Evolutionary conservation across 2,329 filamentous ascomycete species (phyloP), one percentile per base, ranked within the genome.

Genomic region (Verticillium isaacii): DNA sequence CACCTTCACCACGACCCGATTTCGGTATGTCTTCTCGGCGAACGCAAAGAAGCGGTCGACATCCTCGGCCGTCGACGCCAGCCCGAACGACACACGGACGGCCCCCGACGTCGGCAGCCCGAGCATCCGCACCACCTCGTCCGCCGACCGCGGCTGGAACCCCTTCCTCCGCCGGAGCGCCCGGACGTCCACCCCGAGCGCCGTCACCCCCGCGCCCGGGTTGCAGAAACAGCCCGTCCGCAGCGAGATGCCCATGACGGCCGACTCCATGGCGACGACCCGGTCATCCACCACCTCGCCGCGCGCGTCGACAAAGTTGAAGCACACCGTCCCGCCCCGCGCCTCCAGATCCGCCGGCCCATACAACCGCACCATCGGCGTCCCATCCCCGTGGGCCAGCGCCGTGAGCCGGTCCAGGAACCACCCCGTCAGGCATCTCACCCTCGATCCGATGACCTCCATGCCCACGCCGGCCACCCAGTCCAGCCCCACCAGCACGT

Each of bases 211-310:
- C 0, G 69, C 76, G 3, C 77, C 76, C 0, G 77, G 77, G 45
- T 79, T 78, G 63, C 77, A 78, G 64, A 78, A 78, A 56, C 77
- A 79, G 4, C 77, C 77, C 1, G 75, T 78, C 12, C 76, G 69
- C 9, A 79, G 62, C 6, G 75, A 77, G 32, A 79, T 78, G 52
- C 66, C 67, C 0, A 67, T 70, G 0, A 65, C 68, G 0, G 75
- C 68, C 0, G 75, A 73, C 63, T 73, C 76, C 2, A 58, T 50
- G 0, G 68, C 75, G 1, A 79, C 72, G 1, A 77, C 58, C 17
- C 75, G 69, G 60, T 77, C 74, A 55, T 78, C 76, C 0, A 78
- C 68, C 2, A 75, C 54, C 2, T 63, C 62, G 8, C 75, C 77
- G 0, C 50, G 23, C 0, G 62, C 56, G 54, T 78, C 75, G 6